A percentile compares a stretch with the other conserved stretches of the same genome.
Conservation (phyloP, 2,329 filamentous ascomycete genomes). For the Acephala macrosclerotiorum region DNA sequence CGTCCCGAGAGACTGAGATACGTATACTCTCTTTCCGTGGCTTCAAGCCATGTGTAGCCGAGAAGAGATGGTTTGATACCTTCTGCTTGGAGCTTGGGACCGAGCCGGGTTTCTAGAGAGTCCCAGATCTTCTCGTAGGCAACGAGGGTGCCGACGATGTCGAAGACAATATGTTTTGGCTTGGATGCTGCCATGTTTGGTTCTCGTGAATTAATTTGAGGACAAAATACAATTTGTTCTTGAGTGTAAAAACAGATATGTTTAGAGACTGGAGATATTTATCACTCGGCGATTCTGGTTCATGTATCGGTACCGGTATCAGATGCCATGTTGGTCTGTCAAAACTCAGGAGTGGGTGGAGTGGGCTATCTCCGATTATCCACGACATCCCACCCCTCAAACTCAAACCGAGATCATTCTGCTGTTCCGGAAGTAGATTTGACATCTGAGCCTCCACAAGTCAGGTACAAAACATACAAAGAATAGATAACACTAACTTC, state of each 20-base stretch:
- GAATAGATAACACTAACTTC: no score
- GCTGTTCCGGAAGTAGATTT: not conserved
- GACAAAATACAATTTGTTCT: no score
- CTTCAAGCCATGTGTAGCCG: slow-evolving; percentile 55
- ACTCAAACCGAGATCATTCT: not conserved
- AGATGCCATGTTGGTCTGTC: not conserved
- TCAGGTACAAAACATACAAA: not conserved
- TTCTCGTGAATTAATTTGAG: not conserved
- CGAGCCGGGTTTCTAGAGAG: slow-evolving; percentile 51
- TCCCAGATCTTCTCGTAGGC: slow-evolving; percentile 53
- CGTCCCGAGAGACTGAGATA: slow-evolving; percentile 54
- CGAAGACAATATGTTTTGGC: slow-evolving; percentile 55
- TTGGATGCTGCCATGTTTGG: not conserved
- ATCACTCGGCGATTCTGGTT: not conserved
- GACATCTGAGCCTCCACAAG: not conserved
- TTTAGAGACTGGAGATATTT: not conserved
- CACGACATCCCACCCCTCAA: not conserved
- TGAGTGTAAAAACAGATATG: no score
- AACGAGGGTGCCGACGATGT: slow-evolving; percentile 59
- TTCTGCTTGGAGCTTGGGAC: slow-evolving; percentile 48
- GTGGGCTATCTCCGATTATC: not conserved
- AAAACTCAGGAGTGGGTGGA: slow-evolving; percentile 1
- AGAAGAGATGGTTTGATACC: slow-evolving; percentile 52
- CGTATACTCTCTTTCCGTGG: slow-evolving; percentile 58
- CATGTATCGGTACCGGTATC: no score